A percentile compares a stretch with the other conserved stretches of the same genome.
Evolutionary conservation across 805 yeast species (phyloP).

Genomic region (Saturnispora hagleri): DNA sequence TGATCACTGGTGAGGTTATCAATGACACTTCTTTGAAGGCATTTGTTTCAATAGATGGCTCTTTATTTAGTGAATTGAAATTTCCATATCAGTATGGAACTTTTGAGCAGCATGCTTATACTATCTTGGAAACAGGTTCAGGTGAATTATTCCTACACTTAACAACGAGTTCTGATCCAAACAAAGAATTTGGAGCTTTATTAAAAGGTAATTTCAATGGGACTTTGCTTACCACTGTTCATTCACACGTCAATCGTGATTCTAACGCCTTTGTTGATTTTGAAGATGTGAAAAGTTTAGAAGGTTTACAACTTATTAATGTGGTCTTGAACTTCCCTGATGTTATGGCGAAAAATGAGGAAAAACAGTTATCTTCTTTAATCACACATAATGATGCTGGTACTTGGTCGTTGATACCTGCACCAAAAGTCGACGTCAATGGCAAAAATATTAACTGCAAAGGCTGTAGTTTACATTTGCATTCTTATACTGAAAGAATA

Average conservation of each 20-base stretch:
- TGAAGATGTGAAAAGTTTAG: slow-evolving; percentile 73
- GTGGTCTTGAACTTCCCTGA: slow-evolving; percentile 49
- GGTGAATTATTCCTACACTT: slow-evolving; percentile 76
- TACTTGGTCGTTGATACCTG: slow-evolving; percentile 62
- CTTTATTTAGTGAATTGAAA: slow-evolving; percentile 62
- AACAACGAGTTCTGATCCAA: slow-evolving; percentile 46
- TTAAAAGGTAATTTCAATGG: slow-evolving; percentile 90
- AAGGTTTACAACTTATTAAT: slow-evolving; percentile 76
- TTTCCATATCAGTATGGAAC: slow-evolving; percentile 63
- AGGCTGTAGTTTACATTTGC: slow-evolving; percentile 74
- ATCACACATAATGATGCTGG: slow-evolving; percentile 90
- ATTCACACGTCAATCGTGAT: slow-evolving; percentile 69
- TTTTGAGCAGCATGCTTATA: slow-evolving; percentile 60
- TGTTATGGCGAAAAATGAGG: slow-evolving; percentile 21
- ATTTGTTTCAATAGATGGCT: slow-evolving; percentile 71
- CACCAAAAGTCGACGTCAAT: slow-evolving; percentile 58
- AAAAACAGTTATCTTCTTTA: slow-evolving; percentile 56
- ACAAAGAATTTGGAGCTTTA: slow-evolving; percentile 63
- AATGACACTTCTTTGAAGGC: slow-evolving; percentile 52
- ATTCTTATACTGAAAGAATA: slow-evolving; percentile 80
- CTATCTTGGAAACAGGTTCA: slow-evolving; percentile 65
- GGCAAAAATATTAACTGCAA: slow-evolving; percentile 46
- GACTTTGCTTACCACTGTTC: slow-evolving; percentile 65
- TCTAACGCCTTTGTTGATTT: slow-evolving; percentile 73
- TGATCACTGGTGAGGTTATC: slow-evolving; percentile 58